A percentile compares a stretch with the other conserved stretches of the same genome.
Evolutionary conservation across 768 basidiomycete genomes (phyloP).

Genomic region (Naematelia aurantialba): DNA sequence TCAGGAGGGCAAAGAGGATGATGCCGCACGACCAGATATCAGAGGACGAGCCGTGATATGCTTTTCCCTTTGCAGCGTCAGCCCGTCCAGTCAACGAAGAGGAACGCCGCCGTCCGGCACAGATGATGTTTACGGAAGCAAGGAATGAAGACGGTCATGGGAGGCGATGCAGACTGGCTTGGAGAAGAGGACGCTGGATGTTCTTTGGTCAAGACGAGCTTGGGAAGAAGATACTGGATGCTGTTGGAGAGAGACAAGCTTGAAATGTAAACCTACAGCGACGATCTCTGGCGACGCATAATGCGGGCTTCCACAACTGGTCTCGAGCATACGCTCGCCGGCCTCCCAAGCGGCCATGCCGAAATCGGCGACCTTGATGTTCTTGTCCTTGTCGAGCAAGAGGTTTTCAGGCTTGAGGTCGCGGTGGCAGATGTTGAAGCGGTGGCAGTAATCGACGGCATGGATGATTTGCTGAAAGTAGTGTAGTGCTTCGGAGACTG

Average conservation of each 20-base stretch:
- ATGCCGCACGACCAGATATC: slow-evolving; percentile 98
- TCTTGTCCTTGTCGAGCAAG: slow-evolving; percentile 72
- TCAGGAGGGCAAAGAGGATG: slow-evolving; percentile 83
- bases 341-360: slow-evolving; percentile 95
- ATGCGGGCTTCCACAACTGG: slow-evolving; percentile 90
- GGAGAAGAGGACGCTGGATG: too few relatives aligned
- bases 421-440: slow-evolving; percentile 89
- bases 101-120: too few relatives aligned
- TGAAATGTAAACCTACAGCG: slow-evolving; percentile 44
- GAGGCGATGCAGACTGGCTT: too few relatives aligned
- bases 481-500: slow-evolving; percentile 66
- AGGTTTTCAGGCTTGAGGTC: slow-evolving; percentile 95
- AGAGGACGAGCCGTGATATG: slow-evolving; percentile 79
- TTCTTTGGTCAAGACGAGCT: too few relatives aligned
- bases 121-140: too few relatives aligned
- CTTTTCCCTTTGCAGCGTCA: slow-evolving; percentile 57
- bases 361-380: slow-evolving; percentile 93
- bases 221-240: too few relatives aligned
- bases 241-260: too few relatives aligned
- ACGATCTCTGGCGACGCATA: slow-evolving; percentile 93
- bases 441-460: slow-evolving; percentile 86
- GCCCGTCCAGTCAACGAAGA: not conserved
- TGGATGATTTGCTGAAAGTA: slow-evolving; percentile 93
- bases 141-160: too few relatives aligned
- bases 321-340: slow-evolving; percentile 62